phyloP scores from a whole-genome alignment of 495 filamentous ascomycete species.

The Aspergillus carlsbadensis region DNA sequence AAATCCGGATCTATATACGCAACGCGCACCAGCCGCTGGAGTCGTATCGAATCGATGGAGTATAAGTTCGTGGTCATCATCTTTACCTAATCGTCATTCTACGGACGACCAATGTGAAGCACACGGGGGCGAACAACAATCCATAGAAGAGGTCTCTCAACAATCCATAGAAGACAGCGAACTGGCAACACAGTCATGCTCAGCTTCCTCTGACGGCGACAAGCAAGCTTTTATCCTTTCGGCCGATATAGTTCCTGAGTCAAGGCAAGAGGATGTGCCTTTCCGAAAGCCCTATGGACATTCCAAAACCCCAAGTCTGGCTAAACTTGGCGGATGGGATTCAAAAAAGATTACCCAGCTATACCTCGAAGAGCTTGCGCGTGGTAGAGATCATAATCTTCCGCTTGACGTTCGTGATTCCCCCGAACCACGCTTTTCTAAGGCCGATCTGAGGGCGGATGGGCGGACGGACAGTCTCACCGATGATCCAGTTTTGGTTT shows the following conservation, averaged over 20 bases:
- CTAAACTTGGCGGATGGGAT: slow-evolving; percentile 53
- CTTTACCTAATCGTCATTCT: slow-evolving; percentile 42
- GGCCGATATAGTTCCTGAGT: slow-evolving; percentile 14
- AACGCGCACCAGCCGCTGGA: slow-evolving; percentile 19
- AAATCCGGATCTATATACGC: slow-evolving; percentile 20
- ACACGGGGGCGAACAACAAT: slow-evolving; percentile 28
- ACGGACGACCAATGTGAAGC: slow-evolving; percentile 39
- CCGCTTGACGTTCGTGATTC: slow-evolving; percentile 20
- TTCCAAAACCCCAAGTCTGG: slow-evolving; percentile 43
- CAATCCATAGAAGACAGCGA: slow-evolving; percentile 25
- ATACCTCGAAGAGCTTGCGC: slow-evolving; percentile 51
- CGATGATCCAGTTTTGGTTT: slow-evolving; percentile 40
- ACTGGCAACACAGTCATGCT: slow-evolving; percentile 32
- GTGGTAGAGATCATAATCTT: slow-evolving; percentile 30
- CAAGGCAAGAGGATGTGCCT: slow-evolving; percentile 2
- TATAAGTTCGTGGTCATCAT: slow-evolving; percentile 54
- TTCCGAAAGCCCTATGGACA: slow-evolving; percentile 14
- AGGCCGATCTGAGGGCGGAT: slow-evolving; percentile 15
- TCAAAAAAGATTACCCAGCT: slow-evolving; percentile 52
- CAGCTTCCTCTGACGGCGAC: slow-evolving; percentile 28
- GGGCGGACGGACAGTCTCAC: slow-evolving; percentile 27
- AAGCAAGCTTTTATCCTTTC: slow-evolving; percentile 18
- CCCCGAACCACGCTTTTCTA: slow-evolving; percentile 19
- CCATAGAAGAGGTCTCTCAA: slow-evolving; percentile 21
- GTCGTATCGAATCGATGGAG: slow-evolving; percentile 45